These are phyloP conservation scores for Rosa chinensis DNA, from an alignment of 306 rosid genomes.

Conservation along the genomic window DNA sequence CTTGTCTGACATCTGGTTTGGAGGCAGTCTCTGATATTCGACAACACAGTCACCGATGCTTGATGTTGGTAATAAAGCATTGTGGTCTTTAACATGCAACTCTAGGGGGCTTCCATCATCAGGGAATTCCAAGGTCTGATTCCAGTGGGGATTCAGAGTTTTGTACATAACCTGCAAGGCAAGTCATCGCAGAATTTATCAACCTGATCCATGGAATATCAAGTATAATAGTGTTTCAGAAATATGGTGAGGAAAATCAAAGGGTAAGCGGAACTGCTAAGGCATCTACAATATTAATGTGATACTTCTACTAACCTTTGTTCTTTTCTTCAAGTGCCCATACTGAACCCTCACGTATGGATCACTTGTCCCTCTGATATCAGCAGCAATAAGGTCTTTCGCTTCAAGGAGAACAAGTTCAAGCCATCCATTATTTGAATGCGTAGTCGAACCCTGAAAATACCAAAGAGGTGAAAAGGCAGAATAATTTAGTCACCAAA, in stretches of 20 bases:
- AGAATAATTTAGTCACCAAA: not conserved
- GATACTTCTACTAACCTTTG: constrained; percentile 61
- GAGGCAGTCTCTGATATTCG: constrained; percentile 83
- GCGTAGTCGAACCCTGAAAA: constrained; percentile 51
- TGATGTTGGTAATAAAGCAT: constrained; percentile 68
- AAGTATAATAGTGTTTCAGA: not conserved
- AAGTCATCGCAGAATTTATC: constrained; percentile 16
- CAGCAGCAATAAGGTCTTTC: constrained; percentile 90
- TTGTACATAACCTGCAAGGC: constrained; percentile 60
- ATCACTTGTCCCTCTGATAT: constrained; percentile 97
- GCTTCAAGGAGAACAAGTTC: constrained; percentile 90
- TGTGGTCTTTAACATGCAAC: constrained; percentile 86
- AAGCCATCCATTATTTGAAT: constrained; percentile 65
- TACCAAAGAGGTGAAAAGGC: constrained; percentile 16
- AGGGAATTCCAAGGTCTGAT: constrained; percentile 87
- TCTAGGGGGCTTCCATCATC: constrained; percentile 78
- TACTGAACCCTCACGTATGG: constrained; percentile 91
- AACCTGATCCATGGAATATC: not conserved
- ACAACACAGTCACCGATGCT: constrained; percentile 86
- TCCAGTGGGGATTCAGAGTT: constrained; percentile 89
- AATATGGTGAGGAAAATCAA: not conserved
- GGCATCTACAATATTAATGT: not conserved
- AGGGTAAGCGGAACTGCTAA: not conserved
- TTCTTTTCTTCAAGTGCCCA: constrained; percentile 77
- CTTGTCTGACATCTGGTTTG: constrained; percentile 74